phyloP scores from a whole-genome alignment of 768 basidiomycete species.

The Xerocomus potaroensis region DNA sequence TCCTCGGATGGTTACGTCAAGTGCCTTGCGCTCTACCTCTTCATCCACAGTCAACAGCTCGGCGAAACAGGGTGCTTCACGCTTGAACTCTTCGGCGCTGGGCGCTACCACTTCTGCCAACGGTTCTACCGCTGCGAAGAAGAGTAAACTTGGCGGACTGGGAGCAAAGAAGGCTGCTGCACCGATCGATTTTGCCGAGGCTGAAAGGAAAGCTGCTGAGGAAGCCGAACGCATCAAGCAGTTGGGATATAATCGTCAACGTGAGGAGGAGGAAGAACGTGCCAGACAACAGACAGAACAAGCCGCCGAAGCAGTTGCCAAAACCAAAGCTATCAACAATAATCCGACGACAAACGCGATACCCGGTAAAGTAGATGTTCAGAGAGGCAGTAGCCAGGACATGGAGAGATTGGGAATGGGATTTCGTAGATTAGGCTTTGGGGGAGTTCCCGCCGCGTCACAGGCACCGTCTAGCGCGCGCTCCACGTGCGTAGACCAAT shows the following conservation, averaged over 20 bases:
- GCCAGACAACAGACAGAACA: constrained; percentile 59
- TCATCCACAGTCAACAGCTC: constrained; percentile 26
- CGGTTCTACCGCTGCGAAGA: constrained; percentile 43
- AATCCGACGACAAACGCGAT: constrained; percentile 22
- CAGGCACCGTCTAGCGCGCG: constrained; percentile 47
- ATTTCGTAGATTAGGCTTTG: constrained; percentile 80
- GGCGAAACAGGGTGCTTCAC: constrained; percentile 39
- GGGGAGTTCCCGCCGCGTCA: constrained; percentile 65
- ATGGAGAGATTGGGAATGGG: constrained; percentile 60
- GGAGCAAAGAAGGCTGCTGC: constrained; percentile 84
- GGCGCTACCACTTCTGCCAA: constrained; percentile 26
- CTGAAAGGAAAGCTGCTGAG: constrained; percentile 83
- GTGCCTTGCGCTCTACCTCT: constrained; percentile 49
- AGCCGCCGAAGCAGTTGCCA: constrained; percentile 25
- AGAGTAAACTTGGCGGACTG: constrained; percentile 68
- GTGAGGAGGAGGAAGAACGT: constrained; percentile 81
- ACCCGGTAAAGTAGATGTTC: constrained; percentile 28
- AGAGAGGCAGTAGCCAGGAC: constrained; percentile 44
- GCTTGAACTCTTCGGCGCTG: constrained; percentile 40
- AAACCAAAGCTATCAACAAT: constrained; percentile 27
- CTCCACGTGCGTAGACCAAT: constrained; percentile 30
- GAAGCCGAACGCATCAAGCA: constrained; percentile 92
- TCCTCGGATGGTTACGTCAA: constrained; percentile 64
- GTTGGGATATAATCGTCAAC: constrained; percentile 84
- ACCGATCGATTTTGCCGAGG: constrained; percentile 90